These are phyloP conservation scores for Xylariomycetidae sp. DNA, from an alignment of 2,329 filamentous ascomycete genomes.

Conservation along the genomic window DNA sequence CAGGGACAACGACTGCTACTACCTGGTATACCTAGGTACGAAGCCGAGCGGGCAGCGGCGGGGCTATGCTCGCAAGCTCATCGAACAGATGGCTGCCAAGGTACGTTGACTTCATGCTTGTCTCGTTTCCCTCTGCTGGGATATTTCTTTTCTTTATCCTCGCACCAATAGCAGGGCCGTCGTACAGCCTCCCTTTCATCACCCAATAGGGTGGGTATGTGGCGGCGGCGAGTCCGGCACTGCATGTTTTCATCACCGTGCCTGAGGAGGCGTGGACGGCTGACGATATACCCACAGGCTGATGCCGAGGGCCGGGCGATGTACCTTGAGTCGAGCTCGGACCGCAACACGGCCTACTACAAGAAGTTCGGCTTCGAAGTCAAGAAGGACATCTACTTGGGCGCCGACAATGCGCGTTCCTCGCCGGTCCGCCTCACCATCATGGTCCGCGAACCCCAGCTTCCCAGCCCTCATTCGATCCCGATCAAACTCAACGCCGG, in stretches of 20 bases:
- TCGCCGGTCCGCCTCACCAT: conserved; percentile 64
- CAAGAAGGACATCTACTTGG: conserved; percentile 56
- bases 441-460: conserved; percentile 70
- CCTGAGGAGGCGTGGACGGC: no score
- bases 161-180: no score
- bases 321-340: conserved; percentile 74
- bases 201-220: no score
- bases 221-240: no score
- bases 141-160: no score
- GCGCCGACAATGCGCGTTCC: conserved; percentile 12
- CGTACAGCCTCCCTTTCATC: no score
- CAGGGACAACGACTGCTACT: conserved; percentile 65
- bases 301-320: conserved; percentile 62
- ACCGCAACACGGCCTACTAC: conserved; percentile 65
- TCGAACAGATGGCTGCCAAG: conserved; percentile 61
- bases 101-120: conserved; percentile 42
- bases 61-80: conserved; percentile 66
- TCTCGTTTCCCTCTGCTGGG: no score
- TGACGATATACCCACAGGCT: conserved; percentile 39
- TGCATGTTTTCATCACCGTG: no score
- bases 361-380: conserved; percentile 67
- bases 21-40: conserved; percentile 78
- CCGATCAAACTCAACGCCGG: conserved; percentile 28
- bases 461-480: conserved; percentile 23
- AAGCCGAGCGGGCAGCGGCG: conserved; percentile 63